phyloP scores from a whole-genome alignment of 129 eudicot genomes.

The Pulicaria dysenterica region DNA sequence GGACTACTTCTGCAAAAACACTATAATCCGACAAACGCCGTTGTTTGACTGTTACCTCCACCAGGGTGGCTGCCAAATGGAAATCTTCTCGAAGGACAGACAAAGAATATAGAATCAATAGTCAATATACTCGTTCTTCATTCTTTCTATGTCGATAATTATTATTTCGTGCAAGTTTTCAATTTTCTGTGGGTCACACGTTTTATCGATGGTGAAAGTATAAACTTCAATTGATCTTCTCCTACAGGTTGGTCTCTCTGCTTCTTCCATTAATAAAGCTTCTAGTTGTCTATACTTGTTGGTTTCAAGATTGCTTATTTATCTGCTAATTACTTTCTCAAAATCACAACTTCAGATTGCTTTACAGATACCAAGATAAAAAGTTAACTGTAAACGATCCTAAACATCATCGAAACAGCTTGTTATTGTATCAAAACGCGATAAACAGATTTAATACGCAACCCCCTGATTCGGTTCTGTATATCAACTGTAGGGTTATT shows the following conservation, averaged over 20 bases:
- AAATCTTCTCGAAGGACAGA: conserved; percentile 28
- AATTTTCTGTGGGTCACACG: neutral
- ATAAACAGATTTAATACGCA: neutral
- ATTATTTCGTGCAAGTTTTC: conserved; percentile 34
- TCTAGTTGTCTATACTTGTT: no score
- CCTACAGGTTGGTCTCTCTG: conserved; percentile 15
- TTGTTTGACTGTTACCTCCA: conserved; percentile 15
- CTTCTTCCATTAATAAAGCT: no score
- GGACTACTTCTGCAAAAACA: conserved; percentile 1
- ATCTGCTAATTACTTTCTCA: neutral
- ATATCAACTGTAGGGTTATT: conserved; percentile 1
- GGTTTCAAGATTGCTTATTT: neutral
- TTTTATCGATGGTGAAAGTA: conserved; percentile 11
- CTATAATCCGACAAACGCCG: neutral
- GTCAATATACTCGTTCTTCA: conserved; percentile 40
- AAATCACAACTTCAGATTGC: neutral
- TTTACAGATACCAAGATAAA: neutral
- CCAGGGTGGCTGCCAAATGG: conserved; percentile 18
- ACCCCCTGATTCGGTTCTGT: neutral
- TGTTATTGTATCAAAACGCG: neutral
- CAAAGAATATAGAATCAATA: neutral
- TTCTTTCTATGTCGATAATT: neutral
- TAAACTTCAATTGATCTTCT: conserved; percentile 21
- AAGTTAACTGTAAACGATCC: no score
- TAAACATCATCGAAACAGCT: neutral